phyloP scores from a whole-genome alignment of 345 rosid species.

The Combretum micranthum region DNA sequence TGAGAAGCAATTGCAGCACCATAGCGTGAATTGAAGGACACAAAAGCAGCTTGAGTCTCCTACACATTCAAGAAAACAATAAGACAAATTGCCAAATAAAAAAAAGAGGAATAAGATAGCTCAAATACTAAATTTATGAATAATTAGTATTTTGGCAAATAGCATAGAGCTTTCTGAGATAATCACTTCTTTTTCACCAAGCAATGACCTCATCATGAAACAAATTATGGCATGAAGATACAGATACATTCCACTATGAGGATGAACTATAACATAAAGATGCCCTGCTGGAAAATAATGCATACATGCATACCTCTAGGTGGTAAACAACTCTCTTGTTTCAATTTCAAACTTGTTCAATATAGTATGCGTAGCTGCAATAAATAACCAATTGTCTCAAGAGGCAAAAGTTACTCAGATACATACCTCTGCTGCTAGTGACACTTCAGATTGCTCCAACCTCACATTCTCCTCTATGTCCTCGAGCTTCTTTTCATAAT shows the following conservation, averaged over 20 bases:
- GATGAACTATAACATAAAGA: too few relatives aligned
- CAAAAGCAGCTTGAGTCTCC: slow-evolving; percentile 96
- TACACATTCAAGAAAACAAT: slow-evolving; percentile 18
- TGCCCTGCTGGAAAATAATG: too few relatives aligned
- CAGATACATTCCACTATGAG: too few relatives aligned
- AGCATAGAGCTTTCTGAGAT: too few relatives aligned
- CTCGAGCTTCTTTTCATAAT: slow-evolving; percentile 58
- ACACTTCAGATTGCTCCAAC: slow-evolving; percentile 59
- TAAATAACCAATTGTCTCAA: slow-evolving; percentile 2
- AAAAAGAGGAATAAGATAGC: too few relatives aligned
- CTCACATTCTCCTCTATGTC: slow-evolving; percentile 61
- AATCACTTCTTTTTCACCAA: too few relatives aligned
- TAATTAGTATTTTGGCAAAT: too few relatives aligned
- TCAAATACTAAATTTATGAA: too few relatives aligned
- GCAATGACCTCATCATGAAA: too few relatives aligned
- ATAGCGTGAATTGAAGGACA: slow-evolving; percentile 83
- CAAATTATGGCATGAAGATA: too few relatives aligned
- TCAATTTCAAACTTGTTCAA: neutral
- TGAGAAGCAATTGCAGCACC: slow-evolving; percentile 75
- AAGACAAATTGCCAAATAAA: neutral
- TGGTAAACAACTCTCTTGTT: too few relatives aligned
- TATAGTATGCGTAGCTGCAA: neutral
- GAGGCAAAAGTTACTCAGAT: slow-evolving; percentile 2
- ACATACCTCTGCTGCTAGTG: slow-evolving; percentile 54
- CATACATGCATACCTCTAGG: too few relatives aligned